phyloP scores from a whole-genome alignment of 2,329 filamentous ascomycete genomes.

The Diaporthe sp. region DNA sequence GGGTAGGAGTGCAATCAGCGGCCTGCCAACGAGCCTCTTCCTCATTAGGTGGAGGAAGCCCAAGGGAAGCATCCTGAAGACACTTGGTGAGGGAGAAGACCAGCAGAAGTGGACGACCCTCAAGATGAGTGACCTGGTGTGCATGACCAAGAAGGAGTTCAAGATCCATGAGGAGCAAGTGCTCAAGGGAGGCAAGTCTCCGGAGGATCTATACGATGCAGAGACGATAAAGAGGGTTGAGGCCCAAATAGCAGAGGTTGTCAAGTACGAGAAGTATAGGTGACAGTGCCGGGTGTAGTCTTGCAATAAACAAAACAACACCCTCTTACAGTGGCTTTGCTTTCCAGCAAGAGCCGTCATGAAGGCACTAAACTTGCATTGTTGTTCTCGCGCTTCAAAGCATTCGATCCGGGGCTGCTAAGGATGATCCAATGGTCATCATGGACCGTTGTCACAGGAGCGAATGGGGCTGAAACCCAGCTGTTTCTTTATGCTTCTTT shows the following conservation, averaged over 20 bases:
- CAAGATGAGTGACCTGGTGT: conserved; percentile 79
- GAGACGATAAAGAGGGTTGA: conserved; percentile 77
- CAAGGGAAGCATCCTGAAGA: conserved; percentile 65
- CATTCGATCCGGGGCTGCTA: neutral
- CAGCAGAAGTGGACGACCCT: conserved; percentile 84
- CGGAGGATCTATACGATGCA: conserved; percentile 80
- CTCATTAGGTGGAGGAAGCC: conserved; percentile 86
- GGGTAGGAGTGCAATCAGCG: conserved; percentile 85
- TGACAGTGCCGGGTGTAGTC: conserved; percentile 41
- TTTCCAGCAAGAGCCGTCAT: too few species aligned
- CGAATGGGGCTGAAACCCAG: too few species aligned
- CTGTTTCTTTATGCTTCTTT: neutral
- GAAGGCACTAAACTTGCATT: neutral
- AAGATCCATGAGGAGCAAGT: conserved; percentile 83
- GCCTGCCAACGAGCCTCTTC: conserved; percentile 81
- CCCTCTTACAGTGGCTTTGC: neutral
- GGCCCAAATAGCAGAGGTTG: conserved; percentile 75
- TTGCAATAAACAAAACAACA: neutral
- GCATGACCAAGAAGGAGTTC: conserved; percentile 94
- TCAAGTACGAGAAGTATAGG: conserved; percentile 67
- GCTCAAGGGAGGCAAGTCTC: conserved; percentile 74
- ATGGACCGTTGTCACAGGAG: neutral
- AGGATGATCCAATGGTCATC: neutral
- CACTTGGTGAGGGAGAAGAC: conserved; percentile 73
- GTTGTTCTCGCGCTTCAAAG: neutral